A percentile compares a stretch with the other conserved stretches of the same genome.
These are phyloP conservation scores for Colletotrichum tropicale DNA, from an alignment of 2,329 filamentous ascomycete species.

Conservation along the genomic window DNA sequence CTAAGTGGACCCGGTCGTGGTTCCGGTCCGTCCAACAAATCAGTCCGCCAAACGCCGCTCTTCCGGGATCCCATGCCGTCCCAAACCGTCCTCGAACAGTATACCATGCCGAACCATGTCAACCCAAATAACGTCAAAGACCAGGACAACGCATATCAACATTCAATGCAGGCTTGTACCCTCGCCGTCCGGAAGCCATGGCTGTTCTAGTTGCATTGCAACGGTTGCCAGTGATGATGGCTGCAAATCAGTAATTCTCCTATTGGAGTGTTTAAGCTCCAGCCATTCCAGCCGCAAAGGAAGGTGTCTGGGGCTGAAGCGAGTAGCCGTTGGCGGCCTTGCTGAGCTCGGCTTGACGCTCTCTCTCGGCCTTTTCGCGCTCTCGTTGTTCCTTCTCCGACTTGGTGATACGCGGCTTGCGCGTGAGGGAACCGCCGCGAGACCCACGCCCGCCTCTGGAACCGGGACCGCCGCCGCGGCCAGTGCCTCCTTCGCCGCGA, in stretches of 20 bases:
- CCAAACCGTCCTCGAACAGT: not conserved
- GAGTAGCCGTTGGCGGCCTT: constrained; percentile 41
- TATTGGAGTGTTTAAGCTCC: constrained; percentile 3
- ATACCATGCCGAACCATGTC: constrained; percentile 8
- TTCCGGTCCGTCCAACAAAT: constrained; percentile 7
- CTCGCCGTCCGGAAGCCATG: not conserved
- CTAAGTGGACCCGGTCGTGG: not conserved
- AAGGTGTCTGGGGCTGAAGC: constrained; percentile 33
- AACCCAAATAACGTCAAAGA: constrained; percentile 9
- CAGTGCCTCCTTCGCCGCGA: constrained; percentile 50
- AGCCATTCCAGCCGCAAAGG: constrained; percentile 24
- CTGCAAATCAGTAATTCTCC: not conserved
- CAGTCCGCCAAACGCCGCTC: constrained; percentile 15
- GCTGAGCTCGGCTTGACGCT: constrained; percentile 49
- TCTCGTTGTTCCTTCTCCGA: constrained; percentile 83
- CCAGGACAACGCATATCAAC: constrained; percentile 1
- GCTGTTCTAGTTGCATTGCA: not conserved
- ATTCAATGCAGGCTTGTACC: constrained; percentile 1
- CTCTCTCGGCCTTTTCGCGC: constrained; percentile 78
- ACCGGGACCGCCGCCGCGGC: constrained; percentile 63
- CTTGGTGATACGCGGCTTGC: constrained; percentile 87
- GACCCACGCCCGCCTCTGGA: constrained; percentile 75
- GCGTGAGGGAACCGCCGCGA: constrained; percentile 72
- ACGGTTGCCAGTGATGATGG: not conserved
- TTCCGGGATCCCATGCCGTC: constrained; percentile 7